Percentiles rank a stretch among this genome's conserved stretches.
Conservation (phyloP, 2,329 filamentous ascomycete genomes). For the Sarocladium oryzae region DNA sequence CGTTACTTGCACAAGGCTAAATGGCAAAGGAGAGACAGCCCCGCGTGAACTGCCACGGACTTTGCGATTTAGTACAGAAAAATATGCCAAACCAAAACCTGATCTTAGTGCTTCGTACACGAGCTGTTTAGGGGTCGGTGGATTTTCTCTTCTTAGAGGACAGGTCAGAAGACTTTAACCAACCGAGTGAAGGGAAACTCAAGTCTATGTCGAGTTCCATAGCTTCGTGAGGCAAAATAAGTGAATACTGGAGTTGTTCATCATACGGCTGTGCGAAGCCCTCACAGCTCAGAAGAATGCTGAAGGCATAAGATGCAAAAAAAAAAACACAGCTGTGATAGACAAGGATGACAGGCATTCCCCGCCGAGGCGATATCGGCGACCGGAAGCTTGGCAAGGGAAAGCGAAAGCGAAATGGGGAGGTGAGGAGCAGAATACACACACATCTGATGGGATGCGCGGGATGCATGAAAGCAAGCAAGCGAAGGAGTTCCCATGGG, state of each 20-base stretch:
- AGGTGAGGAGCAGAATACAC: too few relatives aligned
- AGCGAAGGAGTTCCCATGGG: not conserved
- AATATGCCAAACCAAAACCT: not conserved
- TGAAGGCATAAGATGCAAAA: too few relatives aligned
- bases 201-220: too few relatives aligned
- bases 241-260: too few relatives aligned
- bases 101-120: not conserved
- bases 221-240: too few relatives aligned
- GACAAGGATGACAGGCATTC: too few relatives aligned
- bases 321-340: too few relatives aligned
- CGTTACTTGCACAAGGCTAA: not conserved
- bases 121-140: not conserved
- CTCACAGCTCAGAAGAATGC: too few relatives aligned
- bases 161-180: too few relatives aligned
- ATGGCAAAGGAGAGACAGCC: not conserved
- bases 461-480: conserved; percentile 1
- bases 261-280: too few relatives aligned
- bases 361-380: conserved; percentile 4
- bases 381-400: conserved; percentile 1
- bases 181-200: not conserved
- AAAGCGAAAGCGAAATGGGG: not conserved
- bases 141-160: not conserved
- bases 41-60: not conserved
- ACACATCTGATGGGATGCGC: too few relatives aligned
- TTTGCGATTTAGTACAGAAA: not conserved